phyloP scores from a whole-genome alignment of 805 yeast genomes.

The Yarrowia alimentaria region DNA sequence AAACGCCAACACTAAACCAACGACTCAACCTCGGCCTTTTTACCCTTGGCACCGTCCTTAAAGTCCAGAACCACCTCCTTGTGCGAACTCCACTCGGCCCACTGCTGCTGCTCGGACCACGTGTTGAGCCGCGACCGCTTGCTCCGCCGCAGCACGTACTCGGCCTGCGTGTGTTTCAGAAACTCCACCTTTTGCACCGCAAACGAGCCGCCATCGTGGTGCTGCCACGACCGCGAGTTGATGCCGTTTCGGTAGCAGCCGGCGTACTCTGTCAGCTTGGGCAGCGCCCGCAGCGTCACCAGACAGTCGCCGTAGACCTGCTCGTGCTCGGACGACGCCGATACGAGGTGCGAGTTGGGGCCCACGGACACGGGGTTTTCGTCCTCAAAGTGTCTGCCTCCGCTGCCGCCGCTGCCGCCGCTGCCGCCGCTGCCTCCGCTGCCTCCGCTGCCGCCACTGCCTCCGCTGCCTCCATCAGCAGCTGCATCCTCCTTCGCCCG shows the following conservation, averaged over 20 bases:
- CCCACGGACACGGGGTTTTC: slow-evolving; percentile 21
- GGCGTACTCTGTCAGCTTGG: slow-evolving; percentile 59
- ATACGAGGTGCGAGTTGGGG: slow-evolving; percentile 20
- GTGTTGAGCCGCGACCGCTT: slow-evolving; percentile 40
- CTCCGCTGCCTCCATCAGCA: too few species aligned
- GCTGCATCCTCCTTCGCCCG: slow-evolving; percentile 28
- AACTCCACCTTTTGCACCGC: slow-evolving; percentile 55
- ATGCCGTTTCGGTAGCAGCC: slow-evolving; percentile 70
- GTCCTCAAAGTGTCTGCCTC: slow-evolving; percentile 6
- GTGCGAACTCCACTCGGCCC: slow-evolving; percentile 25
- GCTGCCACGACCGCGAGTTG: slow-evolving; percentile 72
- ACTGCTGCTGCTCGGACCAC: slow-evolving; percentile 33
- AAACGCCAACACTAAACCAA: neutral
- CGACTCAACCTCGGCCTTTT: slow-evolving; percentile 4
- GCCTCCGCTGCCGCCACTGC: slow-evolving; percentile 25
- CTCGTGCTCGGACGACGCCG: neutral
- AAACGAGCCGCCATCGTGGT: slow-evolving; percentile 78
- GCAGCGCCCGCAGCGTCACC: slow-evolving; percentile 63
- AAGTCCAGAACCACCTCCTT: slow-evolving; percentile 28
- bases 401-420: slow-evolving; percentile 19
- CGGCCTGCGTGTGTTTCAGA: slow-evolving; percentile 38
- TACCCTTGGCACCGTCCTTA: slow-evolving; percentile 4
- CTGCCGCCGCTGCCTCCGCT: slow-evolving; percentile 1
- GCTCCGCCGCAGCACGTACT: slow-evolving; percentile 36
- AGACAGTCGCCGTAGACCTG: slow-evolving; percentile 39